phyloP scores from a whole-genome alignment of 345 rosid species.

The Salix udensis region DNA sequence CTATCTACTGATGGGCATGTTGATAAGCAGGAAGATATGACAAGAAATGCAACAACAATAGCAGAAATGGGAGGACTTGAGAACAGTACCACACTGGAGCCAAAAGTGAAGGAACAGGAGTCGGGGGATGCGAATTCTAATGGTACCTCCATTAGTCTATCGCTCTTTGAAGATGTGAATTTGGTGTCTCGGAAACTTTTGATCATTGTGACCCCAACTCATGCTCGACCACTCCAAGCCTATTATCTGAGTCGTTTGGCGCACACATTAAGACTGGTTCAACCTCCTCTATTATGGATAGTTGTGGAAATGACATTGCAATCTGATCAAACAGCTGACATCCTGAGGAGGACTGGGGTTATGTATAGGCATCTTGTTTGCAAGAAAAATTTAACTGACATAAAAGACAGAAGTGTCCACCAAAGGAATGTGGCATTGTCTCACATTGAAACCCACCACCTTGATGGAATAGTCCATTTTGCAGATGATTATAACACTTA shows the following conservation, averaged over 20 bases:
- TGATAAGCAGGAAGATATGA: slow-evolving; percentile 7
- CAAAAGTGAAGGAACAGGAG: slow-evolving; percentile 14
- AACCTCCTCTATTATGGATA: slow-evolving; percentile 62
- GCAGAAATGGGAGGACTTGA: neutral
- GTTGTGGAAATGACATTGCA: slow-evolving; percentile 59
- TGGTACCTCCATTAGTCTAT: slow-evolving; percentile 9
- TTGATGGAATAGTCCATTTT: slow-evolving; percentile 59
- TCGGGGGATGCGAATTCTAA: neutral
- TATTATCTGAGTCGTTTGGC: slow-evolving; percentile 52
- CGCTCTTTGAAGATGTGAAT: slow-evolving; percentile 20
- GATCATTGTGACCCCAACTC: slow-evolving; percentile 55
- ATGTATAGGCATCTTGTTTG: slow-evolving; percentile 62
- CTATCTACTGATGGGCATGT: slow-evolving; percentile 25
- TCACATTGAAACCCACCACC: slow-evolving; percentile 58
- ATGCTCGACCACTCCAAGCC: slow-evolving; percentile 39
- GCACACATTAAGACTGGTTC: slow-evolving; percentile 40
- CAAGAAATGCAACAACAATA: slow-evolving; percentile 11
- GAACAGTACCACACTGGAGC: slow-evolving; percentile 20
- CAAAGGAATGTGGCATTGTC: slow-evolving; percentile 58
- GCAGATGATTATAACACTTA: slow-evolving; percentile 49
- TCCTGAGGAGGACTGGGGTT: slow-evolving; percentile 48
- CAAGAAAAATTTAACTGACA: slow-evolving; percentile 43
- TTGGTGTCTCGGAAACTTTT: slow-evolving; percentile 35
- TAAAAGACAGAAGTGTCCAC: slow-evolving; percentile 41
- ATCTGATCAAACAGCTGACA: slow-evolving; percentile 50